A percentile compares a stretch with the other conserved stretches of the same genome.
Conservation (phyloP, 176 grass and related monocot species). For the Aegilops sharonensis region DNA sequence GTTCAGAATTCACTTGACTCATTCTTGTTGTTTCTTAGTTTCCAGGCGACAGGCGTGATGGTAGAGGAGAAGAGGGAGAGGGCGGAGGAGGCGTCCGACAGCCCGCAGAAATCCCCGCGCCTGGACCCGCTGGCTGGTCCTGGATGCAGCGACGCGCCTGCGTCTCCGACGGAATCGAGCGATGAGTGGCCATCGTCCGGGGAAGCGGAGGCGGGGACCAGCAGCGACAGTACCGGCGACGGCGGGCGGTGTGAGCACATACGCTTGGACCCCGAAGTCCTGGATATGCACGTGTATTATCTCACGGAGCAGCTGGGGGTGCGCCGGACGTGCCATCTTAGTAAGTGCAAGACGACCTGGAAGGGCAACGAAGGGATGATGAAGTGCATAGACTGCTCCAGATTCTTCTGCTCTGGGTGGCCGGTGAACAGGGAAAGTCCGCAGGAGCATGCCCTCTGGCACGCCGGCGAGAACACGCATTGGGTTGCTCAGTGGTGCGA, state of each 20-base stretch:
- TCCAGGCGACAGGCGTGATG: constrained; percentile 36
- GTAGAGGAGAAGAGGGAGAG: constrained; percentile 4
- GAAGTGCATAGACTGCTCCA: constrained; percentile 60
- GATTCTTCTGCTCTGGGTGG: constrained; percentile 31
- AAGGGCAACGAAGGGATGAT: constrained; percentile 19
- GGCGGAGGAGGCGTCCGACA: neutral
- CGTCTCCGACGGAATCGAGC: neutral
- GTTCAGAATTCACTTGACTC: neutral
- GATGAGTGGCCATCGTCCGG: neutral
- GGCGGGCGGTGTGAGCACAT: constrained; percentile 37
- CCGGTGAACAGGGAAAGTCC: constrained; percentile 28
- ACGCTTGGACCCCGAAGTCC: neutral
- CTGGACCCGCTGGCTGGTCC: too few species aligned
- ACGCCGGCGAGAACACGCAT: constrained; percentile 45
- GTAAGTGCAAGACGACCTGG: neutral
- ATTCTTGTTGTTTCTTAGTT: neutral
- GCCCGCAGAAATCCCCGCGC: too few species aligned
- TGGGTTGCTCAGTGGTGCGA: constrained; percentile 39
- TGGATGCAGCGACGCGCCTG: too few species aligned
- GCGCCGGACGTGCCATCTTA: constrained; percentile 20
- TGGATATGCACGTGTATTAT: constrained; percentile 12
- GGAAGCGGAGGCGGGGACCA: neutral
- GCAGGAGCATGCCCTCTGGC: constrained; percentile 50
- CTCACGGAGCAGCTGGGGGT: neutral
- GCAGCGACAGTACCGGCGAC: neutral